Evolutionary conservation across 2,329 filamentous ascomycete species (phyloP), one percentile per base, ranked within the genome.

Genomic region (Dryadomyces quercivorus): DNA sequence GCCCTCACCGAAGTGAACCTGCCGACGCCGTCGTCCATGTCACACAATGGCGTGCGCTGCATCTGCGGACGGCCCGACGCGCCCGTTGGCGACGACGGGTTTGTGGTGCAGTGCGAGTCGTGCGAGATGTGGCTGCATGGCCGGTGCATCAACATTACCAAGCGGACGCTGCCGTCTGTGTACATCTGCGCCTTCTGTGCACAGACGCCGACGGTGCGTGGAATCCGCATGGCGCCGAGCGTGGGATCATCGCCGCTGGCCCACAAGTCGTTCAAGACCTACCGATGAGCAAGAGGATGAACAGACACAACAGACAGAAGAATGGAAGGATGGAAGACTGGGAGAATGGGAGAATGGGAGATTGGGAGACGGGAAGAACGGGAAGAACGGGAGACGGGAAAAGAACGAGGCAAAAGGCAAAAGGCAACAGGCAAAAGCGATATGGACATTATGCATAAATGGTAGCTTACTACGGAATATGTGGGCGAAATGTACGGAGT

Each of bases 111-210:
- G 66, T 85, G 81, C 61, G 76, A 83, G 67, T 80, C 78, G 22
- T 85, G 81, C 63, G 80, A 84, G 61, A 76, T 81, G 70, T 82
- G 76, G 74, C 75, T 84, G 34, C 81, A 85, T 63, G 79, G 77
- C n/a, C 72, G 72, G 55, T 85, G 81, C 63, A 72, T 83, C 61
- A 80, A 80, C 58, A 77, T 84, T 58, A 76, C 74, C 48, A 73
- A 73, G 50, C 72, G 75, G 55, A 74, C 73, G n/a, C 72, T 79
- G 60, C 78, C 81, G 5, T 71, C 73, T 13, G 77, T 84, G 5
- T 85, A 84, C 60, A 78, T 84, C 40, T 85, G 81, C 62, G 74
- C 76, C 1, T 84, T 80, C 58, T 85, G 81, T 62, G 76, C 77
- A 20, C 76, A 81, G 59, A 82, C 79, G 9, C 76, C 79, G 1